Evolutionary conservation across 306 rosid genomes (phyloP), one percentile per base, ranked within the genome.

Genomic region (Prosopis cineraria): DNA sequence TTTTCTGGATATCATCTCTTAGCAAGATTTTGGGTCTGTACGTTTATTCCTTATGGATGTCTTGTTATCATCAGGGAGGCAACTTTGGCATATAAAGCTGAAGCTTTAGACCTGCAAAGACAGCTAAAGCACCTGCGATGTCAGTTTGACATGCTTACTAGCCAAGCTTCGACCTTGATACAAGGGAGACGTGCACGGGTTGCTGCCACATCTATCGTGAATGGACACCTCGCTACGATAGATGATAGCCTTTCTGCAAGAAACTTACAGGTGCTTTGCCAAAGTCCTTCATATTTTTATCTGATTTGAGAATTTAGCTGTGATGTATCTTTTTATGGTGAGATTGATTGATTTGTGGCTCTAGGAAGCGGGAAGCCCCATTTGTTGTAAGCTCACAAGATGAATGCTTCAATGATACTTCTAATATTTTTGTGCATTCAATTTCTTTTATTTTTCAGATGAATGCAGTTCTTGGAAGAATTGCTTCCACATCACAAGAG

Each of bases 111-210:
- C 84, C 80, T 93, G 85, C 96, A 88, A 75, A 93, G 90, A 75
- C 93, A 91, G 78, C 90, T 91, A 39, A 79, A 85, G 70, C 90
- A 87, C 45, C 87, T 91, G 58, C 98, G 88, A 53, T 88, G 89
- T 33, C 99, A 95, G 80, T 91, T 83, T 29, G 99, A 93, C 75
- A 85, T 93, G 97, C 97, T 95, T 13, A 87, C 93, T 19, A 78
- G 88, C 77, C 96, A 95, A 85, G 93, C 93, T 24, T 93, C 99
- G 0, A 75, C 84, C 39, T 87, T 93, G 89, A 91, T 86, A 9
- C 99, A 93, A 81, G 99, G 99, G 69, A 95, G 98, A 69, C 89
- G 99, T 47, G 87, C 98, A 1, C 88, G 99, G 12, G 98, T 95
- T 79, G 88, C 90, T 69, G 97, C 99, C n/a, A 93, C 99, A 73